Base-by-base conservation (phyloP, 148 eudicot species). In the Pouteria glomerata region DNA sequence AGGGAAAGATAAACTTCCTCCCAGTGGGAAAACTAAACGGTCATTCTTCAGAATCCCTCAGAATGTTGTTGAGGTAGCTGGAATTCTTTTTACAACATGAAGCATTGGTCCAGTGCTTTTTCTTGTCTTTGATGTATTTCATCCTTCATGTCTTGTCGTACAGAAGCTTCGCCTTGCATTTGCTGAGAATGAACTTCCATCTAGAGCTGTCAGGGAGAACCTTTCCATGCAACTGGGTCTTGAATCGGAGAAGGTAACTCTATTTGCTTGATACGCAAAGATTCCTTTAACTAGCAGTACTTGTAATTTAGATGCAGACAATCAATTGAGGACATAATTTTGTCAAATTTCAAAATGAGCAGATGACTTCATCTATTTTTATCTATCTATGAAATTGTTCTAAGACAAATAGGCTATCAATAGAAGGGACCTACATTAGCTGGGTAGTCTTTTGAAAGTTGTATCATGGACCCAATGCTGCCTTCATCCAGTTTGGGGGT, bases 111-210 rank as follows among this genome's bases (percentile, higher is more conserved):
- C n/a, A 27, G 30, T 21, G 31, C n/a, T 12, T 31, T 1, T 63
- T 62, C 30, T 37, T 37, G 30, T 63, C 15, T 34, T 31, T 59
- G 16, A 62, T 50, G 7, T 55, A n/a, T 41, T 56, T 76, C 66
- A 12, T 61, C n/a, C n/a, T 63, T 53, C 33, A 47, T 67, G n/a
- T 77, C 30, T 71, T 57, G 35, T 78, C 16, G 82, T 70, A 67
- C 93, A 94, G 98, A 89, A 89, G 87, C 98, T 94, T 81, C 96
- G 98, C 73, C 71, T 78, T 71, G 83, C 76, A 51, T 94, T 94
- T 84, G 77, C 92, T n/a, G 96, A 89, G 82, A 89, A 91, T 82
- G 96, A 94, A 80, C 96, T 94, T 72, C 98, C 98, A 15, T 80
- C 89, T 52, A 80, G 83, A 86, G 82, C 77, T 30, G 72, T 79